phyloP scores from a whole-genome alignment of 2,329 filamentous ascomycete species.

The Exophiala oligosperma region DNA sequence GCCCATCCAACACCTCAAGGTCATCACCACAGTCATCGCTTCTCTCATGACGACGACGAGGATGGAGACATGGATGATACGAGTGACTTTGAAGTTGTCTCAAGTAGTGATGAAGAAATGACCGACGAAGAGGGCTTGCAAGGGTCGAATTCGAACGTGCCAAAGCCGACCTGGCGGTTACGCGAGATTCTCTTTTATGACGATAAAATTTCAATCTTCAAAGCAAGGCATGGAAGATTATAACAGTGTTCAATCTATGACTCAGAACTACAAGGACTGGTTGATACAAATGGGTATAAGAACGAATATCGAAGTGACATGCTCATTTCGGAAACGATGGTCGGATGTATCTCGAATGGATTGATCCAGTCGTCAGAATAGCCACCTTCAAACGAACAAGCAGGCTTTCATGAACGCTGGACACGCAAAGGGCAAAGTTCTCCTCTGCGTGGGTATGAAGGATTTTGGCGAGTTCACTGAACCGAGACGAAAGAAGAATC shows the following conservation, averaged over 20 bases:
- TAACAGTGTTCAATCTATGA: conserved; percentile 24
- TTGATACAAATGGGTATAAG: neutral
- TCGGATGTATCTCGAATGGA: too few species aligned
- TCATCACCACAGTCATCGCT: conserved; percentile 16
- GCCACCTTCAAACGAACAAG: neutral
- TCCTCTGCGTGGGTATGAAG: too few species aligned
- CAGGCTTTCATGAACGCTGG: neutral
- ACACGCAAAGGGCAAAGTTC: too few species aligned
- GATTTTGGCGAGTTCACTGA: too few species aligned
- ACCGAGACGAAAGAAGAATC: too few species aligned
- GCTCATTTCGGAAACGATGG: neutral
- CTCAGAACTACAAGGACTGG: neutral
- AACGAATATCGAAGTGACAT: neutral
- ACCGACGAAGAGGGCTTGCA: conserved; percentile 53
- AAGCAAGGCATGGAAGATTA: conserved; percentile 64
- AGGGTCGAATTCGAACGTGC: conserved; percentile 42
- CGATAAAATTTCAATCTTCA: conserved; percentile 79
- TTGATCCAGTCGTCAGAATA: too few species aligned
- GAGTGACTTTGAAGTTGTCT: conserved; percentile 32
- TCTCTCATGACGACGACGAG: conserved; percentile 36
- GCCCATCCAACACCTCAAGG: conserved; percentile 3
- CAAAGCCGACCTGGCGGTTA: conserved; percentile 54
- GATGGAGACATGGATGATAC: conserved; percentile 33
- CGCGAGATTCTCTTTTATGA: conserved; percentile 83
- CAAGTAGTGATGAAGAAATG: conserved; percentile 42